Evolutionary conservation across 257 asterid genomes (phyloP).

Genomic region (Cinchona pubescens): DNA sequence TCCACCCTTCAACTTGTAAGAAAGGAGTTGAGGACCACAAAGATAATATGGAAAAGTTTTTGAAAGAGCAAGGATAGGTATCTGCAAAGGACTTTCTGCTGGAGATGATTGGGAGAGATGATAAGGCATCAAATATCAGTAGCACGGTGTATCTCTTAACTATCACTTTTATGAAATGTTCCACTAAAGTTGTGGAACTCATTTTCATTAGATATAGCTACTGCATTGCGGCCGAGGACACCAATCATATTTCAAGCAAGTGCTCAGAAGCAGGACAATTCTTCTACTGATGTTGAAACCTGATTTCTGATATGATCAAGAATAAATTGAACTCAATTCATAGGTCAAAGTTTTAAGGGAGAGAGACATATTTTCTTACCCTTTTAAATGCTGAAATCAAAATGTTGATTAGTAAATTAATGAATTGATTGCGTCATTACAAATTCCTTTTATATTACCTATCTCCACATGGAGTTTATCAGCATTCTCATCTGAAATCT

Average conservation of each 20-base stretch:
- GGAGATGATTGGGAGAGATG: slow-evolving; percentile 9
- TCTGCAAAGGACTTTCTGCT: background rate
- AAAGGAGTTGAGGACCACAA: background rate
- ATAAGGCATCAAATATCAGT: slow-evolving; percentile 22
- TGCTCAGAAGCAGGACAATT: background rate
- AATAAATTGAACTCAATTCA: background rate
- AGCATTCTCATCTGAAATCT: background rate
- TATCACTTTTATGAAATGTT: slow-evolving; percentile 5
- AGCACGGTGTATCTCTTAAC: background rate
- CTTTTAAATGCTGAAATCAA: background rate
- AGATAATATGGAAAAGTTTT: background rate
- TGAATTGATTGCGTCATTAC: background rate
- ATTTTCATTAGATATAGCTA: background rate
- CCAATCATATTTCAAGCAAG: background rate
- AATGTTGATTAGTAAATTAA: background rate
- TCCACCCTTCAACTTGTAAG: slow-evolving; percentile 3
- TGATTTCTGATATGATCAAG: background rate
- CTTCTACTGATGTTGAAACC: background rate
- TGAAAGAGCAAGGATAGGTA: slow-evolving; percentile 14
- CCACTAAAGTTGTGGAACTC: slow-evolving; percentile 2
- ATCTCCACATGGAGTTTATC: background rate
- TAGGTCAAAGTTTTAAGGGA: background rate
- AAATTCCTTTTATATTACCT: background rate
- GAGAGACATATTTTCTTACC: background rate
- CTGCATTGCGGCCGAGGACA: background rate